Base-by-base conservation (phyloP, 306 rosid species). In the Neltuma alba region DNA sequence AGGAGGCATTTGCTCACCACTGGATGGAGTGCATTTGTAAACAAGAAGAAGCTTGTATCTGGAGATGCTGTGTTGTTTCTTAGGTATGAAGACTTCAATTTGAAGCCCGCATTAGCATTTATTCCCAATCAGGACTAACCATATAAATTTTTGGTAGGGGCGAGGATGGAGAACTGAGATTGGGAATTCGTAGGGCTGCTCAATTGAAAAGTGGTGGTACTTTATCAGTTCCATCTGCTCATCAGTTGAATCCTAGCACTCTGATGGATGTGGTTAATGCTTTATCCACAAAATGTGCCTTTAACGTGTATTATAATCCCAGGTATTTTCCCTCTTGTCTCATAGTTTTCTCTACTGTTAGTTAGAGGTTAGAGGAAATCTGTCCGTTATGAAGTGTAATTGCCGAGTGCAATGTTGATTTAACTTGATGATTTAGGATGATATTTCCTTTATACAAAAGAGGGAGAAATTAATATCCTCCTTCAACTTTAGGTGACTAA, bases 1-100 rank as follows among this genome's bases (percentile, higher is more conserved):
- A 92, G 98, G 42, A 93, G 99, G 84, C 99, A 96, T 89, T 93
- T 96, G 91, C 97, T 96, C 38, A 96, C 99, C 47, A 93, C 99
- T 30, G 99, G 99, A 36, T 96, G 99, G 99, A 96, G 99, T 83
- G 99, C 97, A 3, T 96, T 93, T 79, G 99, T 96, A 36, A 96
- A 96, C 91, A 96, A 96, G 93, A 96, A 93, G 89, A 91, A 92
- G 92, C 97, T 96, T 5, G 93, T 90, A 62, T 96, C 99, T 38
- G 99, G 99, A 15, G 99, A 96, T 86, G 99, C 99, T 38, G 99
- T 96, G 64, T 90, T 96, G 71, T 96, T 96, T 75, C 97, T 96
- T 18, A 89, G 99, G 99, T 95, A 91, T 21, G 73, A 50, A 61
- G 58, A 30, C 27, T 58, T 44, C 10, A 30, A 14, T 44, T 70